A percentile compares a stretch with the other conserved stretches of the same genome.
Conservation (phyloP, 169 alveolate genomes). For the Cystoisospora suis region DNA sequence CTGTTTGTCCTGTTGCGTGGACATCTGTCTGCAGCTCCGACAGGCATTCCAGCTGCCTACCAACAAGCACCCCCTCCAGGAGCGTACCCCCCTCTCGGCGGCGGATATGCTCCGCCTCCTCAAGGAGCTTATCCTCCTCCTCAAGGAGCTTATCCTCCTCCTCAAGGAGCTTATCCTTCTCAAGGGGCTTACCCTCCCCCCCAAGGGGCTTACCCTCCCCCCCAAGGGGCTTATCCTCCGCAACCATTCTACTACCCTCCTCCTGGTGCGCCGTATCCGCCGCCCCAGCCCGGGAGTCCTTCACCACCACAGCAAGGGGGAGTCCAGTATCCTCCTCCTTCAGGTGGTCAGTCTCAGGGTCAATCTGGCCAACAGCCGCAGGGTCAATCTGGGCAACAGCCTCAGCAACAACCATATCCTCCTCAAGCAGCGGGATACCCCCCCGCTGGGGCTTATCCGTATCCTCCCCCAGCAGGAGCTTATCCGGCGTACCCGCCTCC, state of each 20-base stretch:
- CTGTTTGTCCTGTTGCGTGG: too few species aligned
- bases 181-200: neutral
- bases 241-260: neutral
- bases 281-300: neutral
- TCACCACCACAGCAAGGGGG: neutral
- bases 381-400: too few species aligned
- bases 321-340: neutral
- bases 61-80: neutral
- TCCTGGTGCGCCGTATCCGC: neutral
- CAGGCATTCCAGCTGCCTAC: slow-evolving; percentile 23
- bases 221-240: too few species aligned
- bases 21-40: slow-evolving; percentile 19
- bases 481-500: neutral
- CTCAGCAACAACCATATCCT: neutral
- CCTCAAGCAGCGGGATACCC: neutral
- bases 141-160: neutral
- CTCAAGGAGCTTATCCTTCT: neutral
- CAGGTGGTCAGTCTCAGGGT: neutral
- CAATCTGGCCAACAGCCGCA: too few species aligned
- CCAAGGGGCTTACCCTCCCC: neutral
- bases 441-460: neutral
- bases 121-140: neutral
- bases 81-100: neutral
- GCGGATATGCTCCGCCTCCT: too few species aligned
- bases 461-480: neutral